Evolutionary conservation across 1,284 basidiomycete species (phyloP).

Genomic region (Rhodotorula sp.): DNA sequence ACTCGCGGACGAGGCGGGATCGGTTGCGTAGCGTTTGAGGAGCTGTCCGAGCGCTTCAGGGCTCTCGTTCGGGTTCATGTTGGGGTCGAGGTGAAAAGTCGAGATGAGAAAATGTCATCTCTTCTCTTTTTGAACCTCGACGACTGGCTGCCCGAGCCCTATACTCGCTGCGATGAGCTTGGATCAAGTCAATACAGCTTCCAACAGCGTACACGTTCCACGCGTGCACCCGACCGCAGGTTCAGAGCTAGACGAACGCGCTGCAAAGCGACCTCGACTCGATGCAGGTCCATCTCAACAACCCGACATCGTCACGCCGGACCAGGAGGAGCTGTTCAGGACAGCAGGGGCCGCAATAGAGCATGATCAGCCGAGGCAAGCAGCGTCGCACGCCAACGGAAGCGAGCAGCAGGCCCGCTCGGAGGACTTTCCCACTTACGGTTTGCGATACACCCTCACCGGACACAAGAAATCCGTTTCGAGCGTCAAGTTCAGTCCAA

Average conservation of each 20-base stretch:
- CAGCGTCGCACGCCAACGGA: not conserved
- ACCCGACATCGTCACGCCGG: not conserved
- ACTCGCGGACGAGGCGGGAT: not conserved
- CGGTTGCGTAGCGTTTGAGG: not conserved
- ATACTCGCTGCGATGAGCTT: not conserved
- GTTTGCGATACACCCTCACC: conserved; percentile 49
- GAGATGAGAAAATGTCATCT: not conserved
- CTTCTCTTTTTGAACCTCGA: not conserved
- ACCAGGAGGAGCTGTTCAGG: not conserved
- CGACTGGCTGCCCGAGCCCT: not conserved
- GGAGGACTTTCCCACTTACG: conserved; percentile 18
- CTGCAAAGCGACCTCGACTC: conserved; percentile 24
- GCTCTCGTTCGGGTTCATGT: not conserved
- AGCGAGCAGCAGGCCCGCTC: not conserved
- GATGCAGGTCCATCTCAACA: not conserved
- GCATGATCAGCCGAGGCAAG: not conserved
- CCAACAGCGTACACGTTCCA: not conserved
- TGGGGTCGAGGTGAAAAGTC: not conserved
- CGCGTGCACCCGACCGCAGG: not conserved
- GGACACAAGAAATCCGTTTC: conserved; percentile 54
- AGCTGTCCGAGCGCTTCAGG: not conserved
- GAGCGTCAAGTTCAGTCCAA: conserved; percentile 53
- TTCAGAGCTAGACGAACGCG: not conserved
- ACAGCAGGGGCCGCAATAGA: not conserved
- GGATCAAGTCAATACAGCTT: not conserved